These are phyloP conservation scores for Daldinia eschscholtzii DNA, from an alignment of 2,329 filamentous ascomycete species.

Conservation along the genomic window DNA sequence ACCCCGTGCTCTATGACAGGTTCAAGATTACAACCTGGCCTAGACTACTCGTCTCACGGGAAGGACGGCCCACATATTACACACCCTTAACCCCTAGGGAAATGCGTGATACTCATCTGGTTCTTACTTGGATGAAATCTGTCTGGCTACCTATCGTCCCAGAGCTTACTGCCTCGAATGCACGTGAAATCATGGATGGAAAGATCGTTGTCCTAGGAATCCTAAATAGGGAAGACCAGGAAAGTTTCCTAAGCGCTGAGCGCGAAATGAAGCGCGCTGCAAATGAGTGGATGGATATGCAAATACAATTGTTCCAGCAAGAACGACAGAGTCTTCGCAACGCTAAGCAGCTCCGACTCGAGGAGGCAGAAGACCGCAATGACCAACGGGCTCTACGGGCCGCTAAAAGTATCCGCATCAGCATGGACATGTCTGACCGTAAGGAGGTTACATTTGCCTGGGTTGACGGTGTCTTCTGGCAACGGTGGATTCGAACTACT, in stretches of 20 bases:
- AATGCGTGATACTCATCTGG: conserved; percentile 86
- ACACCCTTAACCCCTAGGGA: conserved; percentile 87
- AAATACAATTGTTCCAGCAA: conserved; percentile 89
- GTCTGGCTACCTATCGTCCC: conserved; percentile 97
- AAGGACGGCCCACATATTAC: conserved; percentile 92
- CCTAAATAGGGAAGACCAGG: conserved; percentile 81
- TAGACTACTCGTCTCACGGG: conserved; percentile 87
- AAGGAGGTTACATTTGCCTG: conserved; percentile 96
- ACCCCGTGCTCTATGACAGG: conserved; percentile 77
- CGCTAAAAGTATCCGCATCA: conserved; percentile 91
- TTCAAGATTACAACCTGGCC: conserved; percentile 99
- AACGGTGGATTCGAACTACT: conserved; percentile 94
- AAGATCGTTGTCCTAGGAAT: conserved; percentile 96
- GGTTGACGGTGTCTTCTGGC: conserved; percentile 98
- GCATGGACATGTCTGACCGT: conserved; percentile 86
- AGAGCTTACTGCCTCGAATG: conserved; percentile 90
- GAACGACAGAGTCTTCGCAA: conserved; percentile 94
- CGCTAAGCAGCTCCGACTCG: conserved; percentile 93
- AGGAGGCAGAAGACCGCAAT: conserved; percentile 93
- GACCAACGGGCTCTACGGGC: conserved; percentile 87
- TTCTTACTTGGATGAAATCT: conserved; percentile 93
- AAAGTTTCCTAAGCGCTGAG: conserved; percentile 82
- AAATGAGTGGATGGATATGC: conserved; percentile 97
- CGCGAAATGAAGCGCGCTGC: conserved; percentile 96
- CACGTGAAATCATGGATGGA: conserved; percentile 93